These are phyloP conservation scores for Fusarium graminum DNA, from an alignment of 2,329 filamentous ascomycete genomes.

Conservation along the genomic window DNA sequence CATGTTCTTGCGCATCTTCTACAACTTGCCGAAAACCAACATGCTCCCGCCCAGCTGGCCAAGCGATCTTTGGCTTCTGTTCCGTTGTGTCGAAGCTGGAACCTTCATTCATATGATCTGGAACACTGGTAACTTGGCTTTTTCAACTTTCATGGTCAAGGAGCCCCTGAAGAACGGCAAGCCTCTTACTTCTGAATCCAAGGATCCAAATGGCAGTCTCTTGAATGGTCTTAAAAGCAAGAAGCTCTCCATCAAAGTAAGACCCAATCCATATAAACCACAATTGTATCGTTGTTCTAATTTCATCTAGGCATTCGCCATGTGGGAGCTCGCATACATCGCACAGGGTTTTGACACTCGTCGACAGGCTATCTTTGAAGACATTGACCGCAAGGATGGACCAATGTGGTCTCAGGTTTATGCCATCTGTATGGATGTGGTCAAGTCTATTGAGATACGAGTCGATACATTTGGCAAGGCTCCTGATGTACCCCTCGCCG, in stretches of 20 bases:
- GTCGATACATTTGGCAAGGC: slow-evolving; percentile 72
- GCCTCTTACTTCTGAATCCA: slow-evolving; percentile 86
- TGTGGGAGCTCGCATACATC: slow-evolving; percentile 91
- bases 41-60: slow-evolving; percentile 71
- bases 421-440: slow-evolving; percentile 74
- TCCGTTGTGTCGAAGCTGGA: slow-evolving; percentile 71
- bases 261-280: slow-evolving; percentile 33
- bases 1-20: slow-evolving; percentile 77
- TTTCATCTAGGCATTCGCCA: slow-evolving; percentile 76
- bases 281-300: slow-evolving; percentile 32
- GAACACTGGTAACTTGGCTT: slow-evolving; percentile 81
- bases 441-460: slow-evolving; percentile 75
- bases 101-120: slow-evolving; percentile 78
- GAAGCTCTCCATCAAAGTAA: slow-evolving; percentile 79
- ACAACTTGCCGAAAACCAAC: slow-evolving; percentile 79
- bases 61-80: slow-evolving; percentile 67
- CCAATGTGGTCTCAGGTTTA: slow-evolving; percentile 86
- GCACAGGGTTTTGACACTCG: slow-evolving; percentile 79
- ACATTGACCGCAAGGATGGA: slow-evolving; percentile 85
- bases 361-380: slow-evolving; percentile 84
- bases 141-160: slow-evolving; percentile 83
- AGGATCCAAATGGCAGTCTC: slow-evolving; percentile 91
- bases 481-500: slow-evolving; percentile 50
- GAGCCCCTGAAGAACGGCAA: slow-evolving; percentile 86
- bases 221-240: slow-evolving; percentile 86